phyloP scores from a whole-genome alignment of 176 grass and related monocot genomes.

The Luzula sylvatica region DNA sequence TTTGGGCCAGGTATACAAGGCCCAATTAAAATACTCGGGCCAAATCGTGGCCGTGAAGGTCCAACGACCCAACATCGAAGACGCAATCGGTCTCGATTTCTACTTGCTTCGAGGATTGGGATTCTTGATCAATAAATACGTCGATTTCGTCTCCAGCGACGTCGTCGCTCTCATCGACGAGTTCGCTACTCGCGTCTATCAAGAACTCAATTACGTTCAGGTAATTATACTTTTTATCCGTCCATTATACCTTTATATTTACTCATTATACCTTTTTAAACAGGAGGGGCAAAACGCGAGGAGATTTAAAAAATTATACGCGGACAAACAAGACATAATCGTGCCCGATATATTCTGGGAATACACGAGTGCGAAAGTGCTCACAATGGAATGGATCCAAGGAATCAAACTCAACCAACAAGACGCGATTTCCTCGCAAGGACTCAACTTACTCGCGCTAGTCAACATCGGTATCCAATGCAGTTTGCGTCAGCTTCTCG shows the following conservation, averaged over 20 bases:
- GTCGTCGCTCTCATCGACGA: slow-evolving; percentile 88
- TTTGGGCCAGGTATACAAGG: slow-evolving; percentile 96
- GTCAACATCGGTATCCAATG: slow-evolving; percentile 95
- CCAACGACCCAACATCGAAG: slow-evolving; percentile 83
- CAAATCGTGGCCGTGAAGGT: slow-evolving; percentile 80
- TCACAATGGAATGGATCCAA: slow-evolving; percentile 95
- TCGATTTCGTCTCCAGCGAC: slow-evolving; percentile 64
- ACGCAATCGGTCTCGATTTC: slow-evolving; percentile 83
- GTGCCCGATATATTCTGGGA: slow-evolving; percentile 98
- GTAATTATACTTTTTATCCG: slow-evolving; percentile 11
- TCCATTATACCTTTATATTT: no score
- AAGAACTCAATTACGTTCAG: slow-evolving; percentile 99
- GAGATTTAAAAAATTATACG: slow-evolving; percentile 89
- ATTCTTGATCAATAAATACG: slow-evolving; percentile 81
- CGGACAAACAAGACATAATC: slow-evolving; percentile 84
- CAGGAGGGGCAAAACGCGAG: slow-evolving; percentile 96
- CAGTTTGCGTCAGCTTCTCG: slow-evolving; percentile 91
- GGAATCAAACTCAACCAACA: slow-evolving; percentile 91
- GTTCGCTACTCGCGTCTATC: slow-evolving; percentile 80
- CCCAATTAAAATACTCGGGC: slow-evolving; percentile 59
- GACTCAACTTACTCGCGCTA: slow-evolving; percentile 73
- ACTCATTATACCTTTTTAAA: not conserved
- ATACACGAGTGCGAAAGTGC: slow-evolving; percentile 81
- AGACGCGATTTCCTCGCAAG: slow-evolving; percentile 74
- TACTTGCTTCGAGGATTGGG: slow-evolving; percentile 77